phyloP scores from a whole-genome alignment of 179 eudicot species.

The Amaranthus tricolor region DNA sequence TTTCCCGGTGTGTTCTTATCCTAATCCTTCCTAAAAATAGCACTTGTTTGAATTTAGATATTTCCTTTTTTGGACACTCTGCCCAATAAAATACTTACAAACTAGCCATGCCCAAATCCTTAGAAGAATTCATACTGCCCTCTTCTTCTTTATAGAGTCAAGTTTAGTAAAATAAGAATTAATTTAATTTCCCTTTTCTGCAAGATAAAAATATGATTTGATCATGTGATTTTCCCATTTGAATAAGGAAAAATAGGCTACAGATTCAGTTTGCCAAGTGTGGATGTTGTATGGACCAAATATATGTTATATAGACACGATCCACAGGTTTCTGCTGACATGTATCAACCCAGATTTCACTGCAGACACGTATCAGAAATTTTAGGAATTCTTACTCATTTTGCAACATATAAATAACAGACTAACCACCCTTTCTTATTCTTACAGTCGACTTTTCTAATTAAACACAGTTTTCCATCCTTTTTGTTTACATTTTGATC shows the following conservation, averaged over 20 bases:
- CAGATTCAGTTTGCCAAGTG: constrained; percentile 35
- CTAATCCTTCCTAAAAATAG: constrained; percentile 15
- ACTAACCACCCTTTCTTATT: constrained; percentile 5
- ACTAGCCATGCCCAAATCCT: constrained; percentile 18
- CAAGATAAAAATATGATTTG: background rate
- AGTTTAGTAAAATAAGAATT: background rate
- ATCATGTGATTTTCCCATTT: constrained; percentile 17
- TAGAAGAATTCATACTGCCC: background rate
- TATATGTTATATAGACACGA: constrained; percentile 40
- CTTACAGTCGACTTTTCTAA: background rate
- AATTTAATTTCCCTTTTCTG: background rate
- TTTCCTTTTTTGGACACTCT: background rate
- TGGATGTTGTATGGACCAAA: constrained; percentile 30
- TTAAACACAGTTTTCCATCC: background rate
- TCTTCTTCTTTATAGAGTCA: constrained; percentile 12
- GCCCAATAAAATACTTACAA: background rate
- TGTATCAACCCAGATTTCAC: constrained; percentile 31
- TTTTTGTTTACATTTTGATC: background rate
- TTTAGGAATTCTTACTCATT: constrained; percentile 6
- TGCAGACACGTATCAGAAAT: constrained; percentile 44
- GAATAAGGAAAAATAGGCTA: background rate
- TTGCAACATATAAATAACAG: constrained; percentile 21
- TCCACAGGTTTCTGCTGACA: constrained; percentile 46
- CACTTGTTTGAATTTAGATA: constrained; percentile 16
- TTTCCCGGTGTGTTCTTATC: constrained; percentile 35